phyloP scores from a whole-genome alignment of 768 basidiomycete genomes.

The Xerocomellus amylosporus region DNA sequence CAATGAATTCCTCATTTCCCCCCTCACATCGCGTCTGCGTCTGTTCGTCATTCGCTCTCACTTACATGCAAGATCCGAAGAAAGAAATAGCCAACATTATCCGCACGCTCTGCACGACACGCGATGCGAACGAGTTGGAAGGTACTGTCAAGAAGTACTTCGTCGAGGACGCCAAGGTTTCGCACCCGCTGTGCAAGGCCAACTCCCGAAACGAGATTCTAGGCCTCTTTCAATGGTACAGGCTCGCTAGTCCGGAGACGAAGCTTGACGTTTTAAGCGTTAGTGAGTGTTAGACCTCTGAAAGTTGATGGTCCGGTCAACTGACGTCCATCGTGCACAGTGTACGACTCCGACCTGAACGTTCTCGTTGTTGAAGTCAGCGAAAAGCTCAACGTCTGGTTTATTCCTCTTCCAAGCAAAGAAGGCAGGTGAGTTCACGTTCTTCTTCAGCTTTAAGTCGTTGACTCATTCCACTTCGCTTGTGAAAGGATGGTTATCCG shows the following conservation, averaged over 20 bases:
- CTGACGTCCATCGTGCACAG: slow-evolving; percentile 29
- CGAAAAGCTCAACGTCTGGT: slow-evolving; percentile 38
- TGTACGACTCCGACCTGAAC: slow-evolving; percentile 44
- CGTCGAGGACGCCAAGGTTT: slow-evolving; percentile 52
- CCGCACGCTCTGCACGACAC: slow-evolving; percentile 43
- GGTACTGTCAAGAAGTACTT: slow-evolving; percentile 49
- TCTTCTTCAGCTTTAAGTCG: neutral
- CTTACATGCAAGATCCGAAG: slow-evolving; percentile 55
- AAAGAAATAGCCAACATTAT: slow-evolving; percentile 48
- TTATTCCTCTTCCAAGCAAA: slow-evolving; percentile 50
- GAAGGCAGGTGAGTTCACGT: slow-evolving; percentile 42
- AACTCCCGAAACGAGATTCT: slow-evolving; percentile 54
- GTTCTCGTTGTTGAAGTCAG: slow-evolving; percentile 50
- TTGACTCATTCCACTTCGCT: neutral
- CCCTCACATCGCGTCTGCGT: neutral
- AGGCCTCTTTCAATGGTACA: slow-evolving; percentile 63
- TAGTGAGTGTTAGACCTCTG: slow-evolving; percentile 35
- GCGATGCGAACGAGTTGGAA: slow-evolving; percentile 49
- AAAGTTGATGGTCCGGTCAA: neutral
- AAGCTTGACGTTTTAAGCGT: slow-evolving; percentile 41
- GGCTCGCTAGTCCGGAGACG: slow-evolving; percentile 54
- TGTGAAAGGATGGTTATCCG: slow-evolving; percentile 44
- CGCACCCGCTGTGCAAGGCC: slow-evolving; percentile 56
- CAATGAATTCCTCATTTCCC: neutral
- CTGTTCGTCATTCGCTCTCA: neutral